phyloP scores from a whole-genome alignment of 768 basidiomycete genomes.

The Hydnomerulius pinastri region DNA sequence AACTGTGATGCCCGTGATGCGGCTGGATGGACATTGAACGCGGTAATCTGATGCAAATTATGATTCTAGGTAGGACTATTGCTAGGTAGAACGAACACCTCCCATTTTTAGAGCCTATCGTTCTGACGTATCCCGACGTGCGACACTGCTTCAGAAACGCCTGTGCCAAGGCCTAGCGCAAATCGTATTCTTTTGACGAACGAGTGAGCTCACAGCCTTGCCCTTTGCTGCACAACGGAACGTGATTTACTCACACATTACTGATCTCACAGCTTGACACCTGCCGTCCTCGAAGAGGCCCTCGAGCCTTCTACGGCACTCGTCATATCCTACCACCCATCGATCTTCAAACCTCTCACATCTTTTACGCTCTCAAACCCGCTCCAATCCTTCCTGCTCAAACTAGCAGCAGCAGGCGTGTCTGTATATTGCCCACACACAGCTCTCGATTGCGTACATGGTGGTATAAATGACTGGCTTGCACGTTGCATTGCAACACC shows the following conservation, averaged over 20 bases:
- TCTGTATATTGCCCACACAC: slow-evolving; percentile 90
- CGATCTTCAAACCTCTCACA: slow-evolving; percentile 75
- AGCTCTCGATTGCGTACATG: slow-evolving; percentile 79
- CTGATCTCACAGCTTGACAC: slow-evolving; percentile 57
- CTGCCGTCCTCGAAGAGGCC: slow-evolving; percentile 70
- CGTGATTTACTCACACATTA: slow-evolving; percentile 21
- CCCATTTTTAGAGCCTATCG: neutral
- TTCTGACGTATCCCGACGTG: no score
- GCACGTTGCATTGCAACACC: slow-evolving; percentile 51
- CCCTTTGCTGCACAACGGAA: slow-evolving; percentile 5
- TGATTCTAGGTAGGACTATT: slow-evolving; percentile 65
- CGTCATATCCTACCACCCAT: slow-evolving; percentile 84
- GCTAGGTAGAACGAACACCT: slow-evolving; percentile 49
- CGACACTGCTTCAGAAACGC: slow-evolving; percentile 49
- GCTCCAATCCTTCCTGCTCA: slow-evolving; percentile 77
- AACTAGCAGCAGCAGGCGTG: slow-evolving; percentile 79
- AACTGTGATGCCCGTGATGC: neutral
- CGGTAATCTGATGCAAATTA: slow-evolving; percentile 2
- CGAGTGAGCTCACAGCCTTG: slow-evolving; percentile 48
- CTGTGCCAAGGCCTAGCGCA: slow-evolving; percentile 45
- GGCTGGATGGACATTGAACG: slow-evolving; percentile 1
- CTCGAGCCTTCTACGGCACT: slow-evolving; percentile 58
- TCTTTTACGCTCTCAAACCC: slow-evolving; percentile 78
- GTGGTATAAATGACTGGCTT: slow-evolving; percentile 92
- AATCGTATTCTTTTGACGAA: slow-evolving; percentile 67